Base-by-base conservation (phyloP, 2,329 filamentous ascomycete species). In the Penicillium sp. region DNA sequence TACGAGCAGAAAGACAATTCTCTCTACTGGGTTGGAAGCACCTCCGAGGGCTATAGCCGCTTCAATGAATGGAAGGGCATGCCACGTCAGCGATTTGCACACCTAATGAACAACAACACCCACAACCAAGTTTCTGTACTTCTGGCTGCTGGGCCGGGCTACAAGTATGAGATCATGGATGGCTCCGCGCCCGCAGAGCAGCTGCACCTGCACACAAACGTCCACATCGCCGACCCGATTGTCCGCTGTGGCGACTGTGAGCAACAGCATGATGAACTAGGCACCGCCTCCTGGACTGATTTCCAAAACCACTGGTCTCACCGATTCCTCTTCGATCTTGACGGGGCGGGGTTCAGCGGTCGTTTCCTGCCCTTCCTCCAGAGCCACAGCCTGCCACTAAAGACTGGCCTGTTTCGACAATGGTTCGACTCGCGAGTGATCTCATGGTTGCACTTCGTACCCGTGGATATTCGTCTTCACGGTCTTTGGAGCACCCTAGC, bases 371-470 rank as follows among this genome's bases (percentile, higher is more conserved):
- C 78, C 0, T 81, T 83, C 42, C 62, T 93, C 4, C 76, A 77
- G 32, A 87, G 84, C 11, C 70, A 71, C 47, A 82, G 77, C 33
- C 72, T 89, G 4, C 85, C 86, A 0, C 79, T 93, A 58, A 75
- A 87, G 49, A 78, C 68, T 0, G 81, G 81, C 0, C 71, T 91
- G 5, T 91, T 90, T 63, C 77, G 80, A 16, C 81, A 87, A 57
- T 94, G 87, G 87, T 87, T 83, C 63, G 84, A 86, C 43, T 80
- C 83, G 34, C 78, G 87, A 4, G 65, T 93, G 11, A 77, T 75
- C 42, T 79, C 87, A 0, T 94, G 87, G 87, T 69, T 83, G 30
- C 87, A 94, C 60, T 93, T 88, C 54, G 82, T 91, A 2, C 87
- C 87, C 7, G 67, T 90, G 11, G 87, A 93, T 58, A 51, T 84